Evolutionary conservation across 805 yeast species (phyloP).

Genomic region (Cyberlindnera xylosilytica): DNA sequence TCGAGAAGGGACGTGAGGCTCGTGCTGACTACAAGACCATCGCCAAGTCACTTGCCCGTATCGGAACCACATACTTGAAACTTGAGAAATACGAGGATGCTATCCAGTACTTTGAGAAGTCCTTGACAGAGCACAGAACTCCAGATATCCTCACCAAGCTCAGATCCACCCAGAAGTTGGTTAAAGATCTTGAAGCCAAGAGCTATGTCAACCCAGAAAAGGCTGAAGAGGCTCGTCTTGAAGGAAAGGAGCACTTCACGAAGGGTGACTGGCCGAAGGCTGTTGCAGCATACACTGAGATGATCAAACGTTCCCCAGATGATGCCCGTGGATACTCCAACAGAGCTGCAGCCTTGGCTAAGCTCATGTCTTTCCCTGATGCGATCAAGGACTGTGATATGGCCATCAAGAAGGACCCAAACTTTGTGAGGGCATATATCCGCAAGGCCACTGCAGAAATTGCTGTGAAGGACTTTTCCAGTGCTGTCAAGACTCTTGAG

Average conservation of each 20-base stretch:
- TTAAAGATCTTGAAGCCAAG: conserved; percentile 73
- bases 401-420: conserved; percentile 87
- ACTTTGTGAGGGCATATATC: conserved; percentile 89
- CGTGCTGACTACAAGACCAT: conserved; percentile 90
- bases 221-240: conserved; percentile 92
- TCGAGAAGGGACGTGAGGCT: conserved; percentile 83
- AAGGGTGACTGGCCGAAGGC: conserved; percentile 97
- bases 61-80: conserved; percentile 81
- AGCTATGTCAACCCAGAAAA: conserved; percentile 84
- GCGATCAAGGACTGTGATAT: conserved; percentile 88
- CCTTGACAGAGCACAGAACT: conserved; percentile 95
- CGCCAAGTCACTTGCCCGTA: conserved; percentile 91
- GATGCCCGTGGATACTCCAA: conserved; percentile 97
- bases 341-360: conserved; percentile 95
- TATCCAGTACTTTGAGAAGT: conserved; percentile 75
- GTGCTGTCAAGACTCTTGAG: conserved; percentile 77
- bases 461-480: conserved; percentile 82
- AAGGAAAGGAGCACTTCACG: conserved; percentile 86
- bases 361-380: conserved; percentile 95
- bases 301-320: conserved; percentile 94
- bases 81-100: conserved; percentile 71
- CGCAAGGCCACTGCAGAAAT: conserved; percentile 94
- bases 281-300: conserved; percentile 90
- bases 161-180: conserved; percentile 81
- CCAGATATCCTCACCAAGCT: conserved; percentile 88